Evolutionary conservation across 495 filamentous ascomycete species (phyloP).

Genomic region (Echria macrotheca): DNA sequence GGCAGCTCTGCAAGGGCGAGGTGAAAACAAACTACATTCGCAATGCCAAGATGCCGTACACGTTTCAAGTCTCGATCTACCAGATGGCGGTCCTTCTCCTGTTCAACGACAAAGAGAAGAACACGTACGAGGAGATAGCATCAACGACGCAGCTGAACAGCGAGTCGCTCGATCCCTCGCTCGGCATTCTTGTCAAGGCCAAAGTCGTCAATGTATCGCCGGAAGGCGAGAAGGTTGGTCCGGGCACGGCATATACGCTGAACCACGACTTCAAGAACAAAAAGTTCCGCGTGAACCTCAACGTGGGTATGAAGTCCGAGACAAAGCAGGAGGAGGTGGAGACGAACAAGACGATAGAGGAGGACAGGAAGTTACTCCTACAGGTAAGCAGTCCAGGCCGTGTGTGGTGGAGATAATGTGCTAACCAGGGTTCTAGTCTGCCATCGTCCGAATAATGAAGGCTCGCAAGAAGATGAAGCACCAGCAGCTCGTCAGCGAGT

Average conservation of each 20-base stretch:
- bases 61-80: slow-evolving; percentile 95
- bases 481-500: slow-evolving; percentile 84
- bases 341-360: slow-evolving; percentile 99
- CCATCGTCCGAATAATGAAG: slow-evolving; percentile 99
- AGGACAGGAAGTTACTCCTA: slow-evolving; percentile 91
- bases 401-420: too few relatives aligned
- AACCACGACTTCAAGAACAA: slow-evolving; percentile 97
- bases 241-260: slow-evolving; percentile 68
- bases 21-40: slow-evolving; percentile 90
- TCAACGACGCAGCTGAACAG: slow-evolving; percentile 69
- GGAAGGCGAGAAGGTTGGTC: slow-evolving; percentile 66
- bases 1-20: slow-evolving; percentile 97
- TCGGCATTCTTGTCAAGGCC: slow-evolving; percentile 82
- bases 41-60: slow-evolving; percentile 82
- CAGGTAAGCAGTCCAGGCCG: too few relatives aligned
- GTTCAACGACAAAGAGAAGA: slow-evolving; percentile 85
- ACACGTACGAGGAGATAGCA: slow-evolving; percentile 82
- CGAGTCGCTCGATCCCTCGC: slow-evolving; percentile 78
- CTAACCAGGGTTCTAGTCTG: slow-evolving; percentile 57
- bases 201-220: slow-evolving; percentile 70
- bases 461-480: slow-evolving; percentile 98
- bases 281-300: slow-evolving; percentile 94
- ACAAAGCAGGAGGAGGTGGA: slow-evolving; percentile 92
- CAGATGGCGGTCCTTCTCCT: slow-evolving; percentile 96
- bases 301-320: slow-evolving; percentile 89